Base-by-base conservation (phyloP, 345 rosid genomes). In the Passiflora organensis region DNA sequence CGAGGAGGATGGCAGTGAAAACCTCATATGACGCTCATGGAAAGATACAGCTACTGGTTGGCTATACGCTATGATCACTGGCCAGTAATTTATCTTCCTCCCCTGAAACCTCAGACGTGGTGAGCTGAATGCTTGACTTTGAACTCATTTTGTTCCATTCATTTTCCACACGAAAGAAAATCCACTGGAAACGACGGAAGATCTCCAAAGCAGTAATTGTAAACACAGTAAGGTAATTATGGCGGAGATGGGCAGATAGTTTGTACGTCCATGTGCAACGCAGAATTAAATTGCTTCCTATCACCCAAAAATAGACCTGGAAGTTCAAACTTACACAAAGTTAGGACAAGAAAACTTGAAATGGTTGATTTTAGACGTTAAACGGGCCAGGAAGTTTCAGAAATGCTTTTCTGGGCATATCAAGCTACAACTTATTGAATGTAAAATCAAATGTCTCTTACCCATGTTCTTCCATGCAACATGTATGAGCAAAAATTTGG, bases 211-310 rank as follows among this genome's bases (percentile, higher is more conserved):
- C 77, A n/a, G 85, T 66, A 59, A 94, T 87, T 21, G 86, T 28
- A 53, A 94, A 94, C 45, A 89, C 77, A 0, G 95, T 94, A 6
- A 79, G 79, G 72, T 94, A 87, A 63, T 94, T 94, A 55, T 87
- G 84, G 47, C 95, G 96, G 48, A 94, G 95, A 77, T 89, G 97
- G 51, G 97, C 95, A 16, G 99, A 94, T 21, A 89, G 67, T 74
- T 94, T 94, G 74, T 89, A 94, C 1, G 96, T 94, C 99, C 99
- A 94, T 24, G 95, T 83, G 75, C 97, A 89, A 6, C 99, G 80
- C 60, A 89, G 64, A 65, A 94, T 80, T 74, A 94, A 64, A 59
- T 89, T 89, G 71, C 97, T 89, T 64, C 86, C 93, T 8, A 87
- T 83, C 62, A 94, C 97, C 96, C 97, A 94, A 19, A 85, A 17